Percentiles rank a stretch among this genome's conserved stretches.
phyloP scores from a whole-genome alignment of 2,329 filamentous ascomycete species.

The Didymosphaeria variabile region DNA sequence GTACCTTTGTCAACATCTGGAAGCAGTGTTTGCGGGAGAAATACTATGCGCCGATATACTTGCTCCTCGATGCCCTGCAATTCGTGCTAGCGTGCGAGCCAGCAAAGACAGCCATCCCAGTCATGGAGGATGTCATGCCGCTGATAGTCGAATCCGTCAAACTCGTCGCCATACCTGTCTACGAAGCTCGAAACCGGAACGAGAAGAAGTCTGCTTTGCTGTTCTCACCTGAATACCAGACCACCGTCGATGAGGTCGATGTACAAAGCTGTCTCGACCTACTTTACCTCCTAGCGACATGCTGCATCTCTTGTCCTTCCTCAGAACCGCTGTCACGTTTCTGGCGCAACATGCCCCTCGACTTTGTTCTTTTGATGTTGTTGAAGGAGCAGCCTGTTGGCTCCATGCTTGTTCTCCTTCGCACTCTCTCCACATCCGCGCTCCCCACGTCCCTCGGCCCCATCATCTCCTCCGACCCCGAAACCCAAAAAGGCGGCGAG shows the following conservation, averaged over 20 bases:
- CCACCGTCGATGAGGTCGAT: conserved; percentile 68
- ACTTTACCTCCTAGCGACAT: conserved; percentile 70
- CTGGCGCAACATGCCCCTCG: conserved; percentile 73
- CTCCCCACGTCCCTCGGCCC: conserved; percentile 72
- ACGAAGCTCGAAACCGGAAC: conserved; percentile 44
- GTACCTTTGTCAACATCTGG: conserved; percentile 73
- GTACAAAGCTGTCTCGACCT: conserved; percentile 71
- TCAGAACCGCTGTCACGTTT: conserved; percentile 60
- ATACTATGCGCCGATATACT: conserved; percentile 69
- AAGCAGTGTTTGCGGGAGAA: conserved; percentile 70
- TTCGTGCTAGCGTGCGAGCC: conserved; percentile 72
- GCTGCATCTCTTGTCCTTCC: conserved; percentile 58
- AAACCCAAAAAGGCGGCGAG: conserved; percentile 51
- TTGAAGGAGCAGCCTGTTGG: conserved; percentile 70
- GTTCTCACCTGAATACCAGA: conserved; percentile 50
- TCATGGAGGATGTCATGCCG: conserved; percentile 65
- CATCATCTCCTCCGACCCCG: conserved; percentile 60
- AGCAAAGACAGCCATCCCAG: conserved; percentile 64
- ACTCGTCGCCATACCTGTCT: conserved; percentile 62
- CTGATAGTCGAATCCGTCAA: conserved; percentile 59
- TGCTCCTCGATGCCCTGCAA: conserved; percentile 71
- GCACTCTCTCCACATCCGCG: conserved; percentile 72
- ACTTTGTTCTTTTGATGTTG: conserved; percentile 73
- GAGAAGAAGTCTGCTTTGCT: conserved; percentile 36
- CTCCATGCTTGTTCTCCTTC: conserved; percentile 71